These are phyloP conservation scores for Adansonia grandidieri DNA, from an alignment of 441 rosid species.

Conservation along the genomic window DNA sequence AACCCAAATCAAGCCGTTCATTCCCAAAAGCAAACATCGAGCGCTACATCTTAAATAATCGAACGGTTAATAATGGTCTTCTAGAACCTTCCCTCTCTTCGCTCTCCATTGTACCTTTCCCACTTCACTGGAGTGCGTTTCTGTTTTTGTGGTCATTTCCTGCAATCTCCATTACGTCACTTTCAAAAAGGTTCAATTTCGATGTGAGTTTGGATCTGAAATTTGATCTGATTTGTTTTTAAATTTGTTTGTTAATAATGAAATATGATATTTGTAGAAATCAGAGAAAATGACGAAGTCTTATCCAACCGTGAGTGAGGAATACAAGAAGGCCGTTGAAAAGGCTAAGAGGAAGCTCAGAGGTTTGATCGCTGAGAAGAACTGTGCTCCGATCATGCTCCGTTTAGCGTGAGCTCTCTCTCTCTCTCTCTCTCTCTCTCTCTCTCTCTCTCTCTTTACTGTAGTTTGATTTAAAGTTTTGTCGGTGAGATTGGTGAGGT, in stretches of 20 bases:
- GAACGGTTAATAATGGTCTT: slow-evolving; percentile 41
- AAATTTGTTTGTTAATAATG: background rate
- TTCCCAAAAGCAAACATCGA: background rate
- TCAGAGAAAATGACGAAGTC: slow-evolving; percentile 65
- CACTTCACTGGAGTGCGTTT: background rate
- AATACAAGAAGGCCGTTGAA: slow-evolving; percentile 71
- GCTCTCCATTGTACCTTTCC: slow-evolving; percentile 31
- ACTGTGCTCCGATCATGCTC: slow-evolving; percentile 92
- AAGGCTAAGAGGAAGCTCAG: slow-evolving; percentile 85
- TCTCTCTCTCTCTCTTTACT: background rate
- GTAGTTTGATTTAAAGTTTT: background rate
- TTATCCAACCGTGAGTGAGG: slow-evolving; percentile 79
- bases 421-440: too few species aligned
- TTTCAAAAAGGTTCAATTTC: background rate
- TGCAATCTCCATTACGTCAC: slow-evolving; percentile 23
- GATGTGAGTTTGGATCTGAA: background rate
- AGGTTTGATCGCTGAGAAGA: slow-evolving; percentile 83
- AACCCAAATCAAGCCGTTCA: slow-evolving; percentile 35
- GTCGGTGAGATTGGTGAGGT: background rate
- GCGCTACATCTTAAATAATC: slow-evolving; percentile 47
- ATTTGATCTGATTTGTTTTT: background rate
- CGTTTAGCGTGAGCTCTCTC: slow-evolving; percentile 69
- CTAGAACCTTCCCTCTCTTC: slow-evolving; percentile 50
- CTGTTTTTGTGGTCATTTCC: slow-evolving; percentile 50
- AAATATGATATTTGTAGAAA: slow-evolving; percentile 22